A percentile compares a stretch with the other conserved stretches of the same genome.
phyloP scores from a whole-genome alignment of 2,329 filamentous ascomycete genomes.

The Hymenoscyphus occultus region DNA sequence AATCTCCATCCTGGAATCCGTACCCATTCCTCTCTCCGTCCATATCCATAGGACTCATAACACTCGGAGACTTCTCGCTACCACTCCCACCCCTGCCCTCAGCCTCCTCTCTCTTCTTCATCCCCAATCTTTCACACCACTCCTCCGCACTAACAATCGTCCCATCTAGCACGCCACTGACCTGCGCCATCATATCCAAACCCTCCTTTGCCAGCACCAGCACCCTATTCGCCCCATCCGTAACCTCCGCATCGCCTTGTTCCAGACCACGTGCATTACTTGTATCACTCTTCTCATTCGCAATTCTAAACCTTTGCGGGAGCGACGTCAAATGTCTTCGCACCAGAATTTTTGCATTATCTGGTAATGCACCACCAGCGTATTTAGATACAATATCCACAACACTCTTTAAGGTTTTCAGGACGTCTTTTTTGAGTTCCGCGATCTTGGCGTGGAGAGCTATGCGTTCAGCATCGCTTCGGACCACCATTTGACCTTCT shows the following conservation, averaged over 20 bases:
- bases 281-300: slow-evolving; percentile 48
- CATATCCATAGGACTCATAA: slow-evolving; percentile 14
- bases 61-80: slow-evolving; percentile 20
- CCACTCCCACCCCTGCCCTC: slow-evolving; percentile 19
- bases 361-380: slow-evolving; percentile 84
- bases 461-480: slow-evolving; percentile 31
- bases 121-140: slow-evolving; percentile 80
- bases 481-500: slow-evolving; percentile 26
- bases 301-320: slow-evolving; percentile 76
- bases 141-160: slow-evolving; percentile 88
- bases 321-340: slow-evolving; percentile 79
- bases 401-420: slow-evolving; percentile 76
- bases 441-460: slow-evolving; percentile 50
- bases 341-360: slow-evolving; percentile 82
- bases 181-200: slow-evolving; percentile 89
- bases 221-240: slow-evolving; percentile 69
- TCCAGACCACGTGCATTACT: slow-evolving; percentile 37
- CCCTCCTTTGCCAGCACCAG: slow-evolving; percentile 86
- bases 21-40: slow-evolving; percentile 10
- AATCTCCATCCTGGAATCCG: slow-evolving; percentile 18
- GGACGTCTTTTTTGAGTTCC: slow-evolving; percentile 64
- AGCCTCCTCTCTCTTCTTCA: slow-evolving; percentile 33
- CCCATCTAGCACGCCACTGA: slow-evolving; percentile 81
- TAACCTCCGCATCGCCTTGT: slow-evolving; percentile 44
- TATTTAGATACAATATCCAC: slow-evolving; percentile 85